Conservation (phyloP, 2,329 filamentous ascomycete species). For the Knoxdaviesia proteae region DNA sequence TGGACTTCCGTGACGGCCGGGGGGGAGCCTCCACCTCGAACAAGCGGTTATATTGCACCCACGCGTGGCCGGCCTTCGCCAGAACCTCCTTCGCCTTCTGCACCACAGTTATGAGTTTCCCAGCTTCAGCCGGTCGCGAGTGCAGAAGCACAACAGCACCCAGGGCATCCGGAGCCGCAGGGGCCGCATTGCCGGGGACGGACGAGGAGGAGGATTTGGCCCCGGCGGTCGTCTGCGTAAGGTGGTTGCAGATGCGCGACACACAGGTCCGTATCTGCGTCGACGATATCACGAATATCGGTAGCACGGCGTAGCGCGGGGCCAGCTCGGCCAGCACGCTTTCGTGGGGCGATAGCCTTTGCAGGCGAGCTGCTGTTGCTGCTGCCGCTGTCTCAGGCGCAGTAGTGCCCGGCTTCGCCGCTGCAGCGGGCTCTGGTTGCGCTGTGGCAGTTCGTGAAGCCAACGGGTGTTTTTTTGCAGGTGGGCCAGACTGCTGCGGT, state of each 20-base stretch:
- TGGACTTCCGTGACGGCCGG: not conserved
- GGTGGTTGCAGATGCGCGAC: slow-evolving; percentile 20
- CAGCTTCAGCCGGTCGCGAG: slow-evolving; percentile 27
- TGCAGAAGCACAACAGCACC: slow-evolving; percentile 23
- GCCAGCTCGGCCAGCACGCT: slow-evolving; percentile 21
- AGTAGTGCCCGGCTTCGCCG: no score
- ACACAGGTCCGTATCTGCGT: slow-evolving; percentile 37
- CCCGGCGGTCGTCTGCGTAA: slow-evolving; percentile 13
- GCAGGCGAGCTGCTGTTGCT: no score
- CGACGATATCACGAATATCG: slow-evolving; percentile 35
- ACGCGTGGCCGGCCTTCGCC: slow-evolving; percentile 20
- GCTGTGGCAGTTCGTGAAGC: no score
- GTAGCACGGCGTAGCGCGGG: slow-evolving; percentile 25
- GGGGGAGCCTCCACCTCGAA: slow-evolving; percentile 21
- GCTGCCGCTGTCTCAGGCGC: no score
- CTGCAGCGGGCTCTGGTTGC: no score
- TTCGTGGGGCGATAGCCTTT: slow-evolving; percentile 14
- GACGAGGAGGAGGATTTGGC: slow-evolving; percentile 1
- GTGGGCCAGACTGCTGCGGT: no score
- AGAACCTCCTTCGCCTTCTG: slow-evolving; percentile 44
- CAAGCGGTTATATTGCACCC: slow-evolving; percentile 37
- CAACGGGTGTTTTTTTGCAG: no score
- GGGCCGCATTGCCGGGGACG: no score
- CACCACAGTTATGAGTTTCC: slow-evolving; percentile 46
- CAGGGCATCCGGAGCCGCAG: slow-evolving; percentile 6